Base-by-base conservation (phyloP, 345 rosid species). In the Sonneratia alba region DNA sequence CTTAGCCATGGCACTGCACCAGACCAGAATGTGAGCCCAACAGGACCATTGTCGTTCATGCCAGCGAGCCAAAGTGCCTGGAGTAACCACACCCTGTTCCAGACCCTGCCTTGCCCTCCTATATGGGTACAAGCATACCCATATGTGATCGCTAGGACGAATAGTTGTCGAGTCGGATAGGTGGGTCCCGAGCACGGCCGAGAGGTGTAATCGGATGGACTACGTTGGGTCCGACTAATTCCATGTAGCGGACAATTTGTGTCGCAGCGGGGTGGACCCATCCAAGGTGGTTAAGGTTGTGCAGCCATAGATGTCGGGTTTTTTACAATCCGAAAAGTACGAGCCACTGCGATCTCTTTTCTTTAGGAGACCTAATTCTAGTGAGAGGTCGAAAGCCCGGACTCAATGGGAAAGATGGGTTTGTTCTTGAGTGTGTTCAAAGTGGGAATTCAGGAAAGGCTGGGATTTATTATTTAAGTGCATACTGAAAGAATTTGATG, bases 21-120 rank as follows among this genome's bases (percentile, higher is more conserved):
- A 13, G 45, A 83, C 87, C 1, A 66, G 83, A 67, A 67, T 89
- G 98, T 68, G 77, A 61, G 18, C 69, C 73, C 21, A 84, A 88
- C 75, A 86, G 86, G 81, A 93, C 93, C 51, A 71, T 91, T 55
- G 95, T 91, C 36, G 76, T 93, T n/a, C n/a, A 24, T 93, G 98
- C 75, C 97, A 93, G 98, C 69, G 97, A 91, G 82, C 98, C 97
- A 48, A 48, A 93, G 98, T 64, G 98, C 96, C 76, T 91, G 98
- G 97, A 40, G 10, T 75, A 89, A 69, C 97, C 98, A 0, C 93
- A n/a, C 97, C 13, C 77, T 93, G 83, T 93, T 89, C 63, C 75
- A 93, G 70, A 93, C 96, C 1, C 75, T 81, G 63, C 96, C 93
- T 70, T 93, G 97, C 75, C 96, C 96, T 21, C 97, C 91, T 3